phyloP scores from a whole-genome alignment of 1,284 basidiomycete genomes.

The Sparassis latifolia region DNA sequence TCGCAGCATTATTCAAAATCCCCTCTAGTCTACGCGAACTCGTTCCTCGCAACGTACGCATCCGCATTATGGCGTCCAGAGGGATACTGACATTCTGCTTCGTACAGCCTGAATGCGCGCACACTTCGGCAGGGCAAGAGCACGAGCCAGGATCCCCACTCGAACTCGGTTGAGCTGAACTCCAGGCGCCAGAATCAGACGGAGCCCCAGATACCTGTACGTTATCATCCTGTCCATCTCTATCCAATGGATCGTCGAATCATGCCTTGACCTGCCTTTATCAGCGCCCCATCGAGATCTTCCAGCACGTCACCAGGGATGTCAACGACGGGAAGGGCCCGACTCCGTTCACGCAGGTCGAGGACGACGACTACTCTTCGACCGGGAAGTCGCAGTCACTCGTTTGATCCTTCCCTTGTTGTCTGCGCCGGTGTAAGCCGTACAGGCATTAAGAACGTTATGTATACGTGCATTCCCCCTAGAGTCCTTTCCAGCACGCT shows the following conservation, averaged over 20 bases:
- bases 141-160: not conserved
- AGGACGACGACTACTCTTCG: no score
- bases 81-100: not conserved
- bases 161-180: not conserved
- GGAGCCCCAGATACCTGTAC: not conserved
- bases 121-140: not conserved
- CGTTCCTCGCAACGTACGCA: constrained; percentile 9
- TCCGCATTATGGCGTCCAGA: not conserved
- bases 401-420: no score
- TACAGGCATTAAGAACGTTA: no score
- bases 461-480: no score
- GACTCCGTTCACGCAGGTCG: no score
- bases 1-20: not conserved
- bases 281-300: not conserved
- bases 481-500: no score
- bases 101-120: constrained; percentile 4
- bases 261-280: not conserved
- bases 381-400: no score
- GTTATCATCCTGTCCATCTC: not conserved
- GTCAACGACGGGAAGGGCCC: not conserved
- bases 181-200: not conserved
- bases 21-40: constrained; percentile 7
- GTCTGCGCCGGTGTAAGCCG: no score
- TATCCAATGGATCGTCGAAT: not conserved
- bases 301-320: not conserved